Evolutionary conservation across 2,329 filamentous ascomycete genomes (phyloP).

Genomic region (Venturia carpophila): DNA sequence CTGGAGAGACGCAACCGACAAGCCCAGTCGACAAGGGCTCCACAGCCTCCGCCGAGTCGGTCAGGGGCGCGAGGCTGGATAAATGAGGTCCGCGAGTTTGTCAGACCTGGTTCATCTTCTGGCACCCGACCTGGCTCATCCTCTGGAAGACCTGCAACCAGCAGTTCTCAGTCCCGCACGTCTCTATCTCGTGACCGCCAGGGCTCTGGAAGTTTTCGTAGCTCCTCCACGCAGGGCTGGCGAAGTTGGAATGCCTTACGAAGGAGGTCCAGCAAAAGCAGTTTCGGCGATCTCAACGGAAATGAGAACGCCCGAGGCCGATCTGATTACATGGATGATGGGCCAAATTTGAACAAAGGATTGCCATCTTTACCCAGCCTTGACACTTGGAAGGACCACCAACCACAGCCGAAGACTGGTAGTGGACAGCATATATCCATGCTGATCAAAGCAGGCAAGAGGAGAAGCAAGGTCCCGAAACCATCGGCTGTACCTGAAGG

Average conservation of each 20-base stretch:
- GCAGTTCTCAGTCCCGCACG: constrained; percentile 20
- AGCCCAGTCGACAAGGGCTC: constrained; percentile 20
- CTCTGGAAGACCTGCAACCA: constrained; percentile 24
- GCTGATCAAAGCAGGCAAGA: constrained; percentile 14
- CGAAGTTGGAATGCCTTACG: constrained; percentile 32
- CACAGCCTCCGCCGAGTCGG: constrained; percentile 23
- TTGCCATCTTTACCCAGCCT: constrained; percentile 41
- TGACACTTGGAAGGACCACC: constrained; percentile 24
- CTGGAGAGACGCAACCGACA: constrained; percentile 32
- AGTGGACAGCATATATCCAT: constrained; percentile 7
- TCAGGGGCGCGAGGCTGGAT: constrained; percentile 32
- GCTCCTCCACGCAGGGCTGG: constrained; percentile 29
- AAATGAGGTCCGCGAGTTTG: constrained; percentile 36
- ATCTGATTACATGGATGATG: constrained; percentile 26
- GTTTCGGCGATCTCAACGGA: constrained; percentile 25
- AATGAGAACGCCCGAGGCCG: background rate
- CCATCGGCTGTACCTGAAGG: background rate
- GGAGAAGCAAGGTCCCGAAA: background rate
- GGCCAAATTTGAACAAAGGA: constrained; percentile 38
- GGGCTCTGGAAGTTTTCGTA: background rate
- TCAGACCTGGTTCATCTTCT: constrained; percentile 28
- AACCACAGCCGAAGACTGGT: background rate
- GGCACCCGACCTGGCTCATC: constrained; percentile 31
- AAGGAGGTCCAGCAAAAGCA: constrained; percentile 29
- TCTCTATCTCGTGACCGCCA: constrained; percentile 16